Evolutionary conservation across 176 grass and related monocot species (phyloP).

Genomic region (Hordeum marinum): DNA sequence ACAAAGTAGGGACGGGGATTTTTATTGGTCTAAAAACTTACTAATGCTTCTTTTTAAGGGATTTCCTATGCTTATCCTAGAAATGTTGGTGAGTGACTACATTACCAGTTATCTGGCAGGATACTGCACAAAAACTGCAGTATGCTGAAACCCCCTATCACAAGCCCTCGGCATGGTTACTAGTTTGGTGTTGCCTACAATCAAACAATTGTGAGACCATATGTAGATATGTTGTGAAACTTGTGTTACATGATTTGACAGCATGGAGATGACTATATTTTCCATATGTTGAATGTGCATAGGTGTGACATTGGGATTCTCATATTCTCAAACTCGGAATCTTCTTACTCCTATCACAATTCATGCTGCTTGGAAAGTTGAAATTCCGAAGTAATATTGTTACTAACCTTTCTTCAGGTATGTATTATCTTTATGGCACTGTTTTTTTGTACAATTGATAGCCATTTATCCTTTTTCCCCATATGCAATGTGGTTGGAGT

Average conservation of each 20-base stretch:
- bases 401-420: conserved; percentile 96
- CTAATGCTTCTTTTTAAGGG: neutral
- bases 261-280: neutral
- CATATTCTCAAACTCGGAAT: conserved; percentile 92
- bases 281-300: conserved; percentile 6
- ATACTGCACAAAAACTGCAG: neutral
- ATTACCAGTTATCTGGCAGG: neutral
- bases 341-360: conserved; percentile 83
- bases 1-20: neutral
- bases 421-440: neutral
- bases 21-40: neutral
- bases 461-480: neutral
- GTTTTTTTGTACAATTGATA: neutral
- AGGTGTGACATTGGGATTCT: conserved; percentile 76
- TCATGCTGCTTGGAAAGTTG: conserved; percentile 59
- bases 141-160: neutral
- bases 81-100: conserved; percentile 49
- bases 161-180: neutral
- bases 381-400: conserved; percentile 78
- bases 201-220: neutral
- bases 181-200: neutral
- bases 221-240: neutral
- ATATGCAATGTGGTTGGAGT: neutral
- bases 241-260: neutral
- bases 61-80: neutral